phyloP scores from a whole-genome alignment of 306 rosid species.

The Phaseolus lunatus region DNA sequence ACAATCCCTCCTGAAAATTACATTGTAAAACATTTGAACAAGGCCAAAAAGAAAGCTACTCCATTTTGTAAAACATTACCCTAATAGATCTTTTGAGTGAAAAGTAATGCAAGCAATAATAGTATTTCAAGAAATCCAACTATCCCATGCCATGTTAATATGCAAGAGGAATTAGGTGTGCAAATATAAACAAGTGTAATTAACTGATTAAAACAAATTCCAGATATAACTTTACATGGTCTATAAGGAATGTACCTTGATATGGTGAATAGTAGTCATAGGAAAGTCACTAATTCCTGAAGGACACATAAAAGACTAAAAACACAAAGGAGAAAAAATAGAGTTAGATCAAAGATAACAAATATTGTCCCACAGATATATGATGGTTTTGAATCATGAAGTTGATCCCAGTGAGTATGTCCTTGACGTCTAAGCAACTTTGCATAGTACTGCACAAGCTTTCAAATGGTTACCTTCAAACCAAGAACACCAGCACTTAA shows the following conservation, averaged over 20 bases:
- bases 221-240: not conserved
- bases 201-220: not conserved
- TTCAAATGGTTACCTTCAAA: constrained; percentile 72
- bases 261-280: constrained; percentile 79
- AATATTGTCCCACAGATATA: constrained; percentile 13
- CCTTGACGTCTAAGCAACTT: constrained; percentile 19
- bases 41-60: not conserved
- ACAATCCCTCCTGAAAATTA: constrained; percentile 76
- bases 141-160: constrained; percentile 12
- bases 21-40: constrained; percentile 45
- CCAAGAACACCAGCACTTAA: constrained; percentile 91
- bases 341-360: constrained; percentile 35
- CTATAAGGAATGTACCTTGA: constrained; percentile 64
- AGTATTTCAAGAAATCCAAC: constrained; percentile 24
- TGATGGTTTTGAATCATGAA: not conserved
- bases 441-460: not conserved
- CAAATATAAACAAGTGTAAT: constrained; percentile 30
- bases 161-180: not conserved
- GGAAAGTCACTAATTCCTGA: constrained; percentile 96
- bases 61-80: too few relatives aligned
- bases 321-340: constrained; percentile 29
- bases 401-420: not conserved
- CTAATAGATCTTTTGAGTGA: too few relatives aligned
- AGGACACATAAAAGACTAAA: constrained; percentile 97
- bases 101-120: not conserved